Base-by-base conservation (phyloP, 495 filamentous ascomycete genomes). In the Aspergillus nidulans region DNA sequence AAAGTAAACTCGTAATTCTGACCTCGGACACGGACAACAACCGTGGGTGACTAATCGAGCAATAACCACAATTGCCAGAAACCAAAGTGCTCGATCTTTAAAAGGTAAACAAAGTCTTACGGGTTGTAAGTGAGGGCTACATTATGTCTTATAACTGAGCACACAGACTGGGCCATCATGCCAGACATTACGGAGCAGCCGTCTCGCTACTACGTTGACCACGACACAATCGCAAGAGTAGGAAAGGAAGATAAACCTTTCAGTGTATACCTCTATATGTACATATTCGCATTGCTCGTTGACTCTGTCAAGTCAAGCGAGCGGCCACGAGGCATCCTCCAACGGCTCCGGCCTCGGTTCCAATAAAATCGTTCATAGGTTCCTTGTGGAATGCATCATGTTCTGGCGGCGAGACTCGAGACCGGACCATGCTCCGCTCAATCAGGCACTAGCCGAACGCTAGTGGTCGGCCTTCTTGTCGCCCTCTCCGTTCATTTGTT, bases 401-500 rank as follows among this genome's bases (percentile, higher is more conserved):
- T 24, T 41, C 44, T 10, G 6, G 34, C 19, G 10, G 9, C 30
- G 10, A 34, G 9, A 4, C 28, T 16, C 36, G 12, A 28, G 34
- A 38, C 46, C 39, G 42, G 42, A 1, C 12, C 36, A 18, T 26
- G 13, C 40, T 53, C 51, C 58, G 57, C 38, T 52, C 49, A 32
- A 49, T 49, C 30, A 40, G 34, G 42, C 52, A 51, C 49, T 19
- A 23, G 39, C 20, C 56, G 49, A 45, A 36, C 41, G 69, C 69
- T 85, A 87, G 69, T 86, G 83, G 64, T 84, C 83, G 44, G 78
- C 70, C 67, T 83, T 82, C 71, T 85, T 34, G 4, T 34, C 30
- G 30, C 30, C 82, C 53, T 85, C 84, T 20, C 68, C 77, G 49
- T 90, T 85, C 34, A 85, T 83, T 46, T 85, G 78, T 64, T 88